Conservation (phyloP, 768 basidiomycete species). For the Lactarius evosmus region DNA sequence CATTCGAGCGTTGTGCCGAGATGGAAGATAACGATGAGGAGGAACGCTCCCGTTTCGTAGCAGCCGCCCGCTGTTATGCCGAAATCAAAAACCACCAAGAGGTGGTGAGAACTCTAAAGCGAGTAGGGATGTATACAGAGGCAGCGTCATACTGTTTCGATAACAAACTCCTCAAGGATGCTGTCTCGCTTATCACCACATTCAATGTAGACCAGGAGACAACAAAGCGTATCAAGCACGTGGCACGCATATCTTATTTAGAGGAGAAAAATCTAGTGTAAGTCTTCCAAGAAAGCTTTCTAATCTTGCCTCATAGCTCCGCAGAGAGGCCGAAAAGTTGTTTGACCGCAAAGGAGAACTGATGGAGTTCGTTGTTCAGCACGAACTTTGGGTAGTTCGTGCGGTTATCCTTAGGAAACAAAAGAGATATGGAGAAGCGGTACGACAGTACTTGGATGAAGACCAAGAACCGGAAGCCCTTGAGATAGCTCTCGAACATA, state of each 20-base stretch:
- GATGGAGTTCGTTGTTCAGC: constrained; percentile 58
- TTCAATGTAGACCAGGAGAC: constrained; percentile 9
- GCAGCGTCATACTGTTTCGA: constrained; percentile 24
- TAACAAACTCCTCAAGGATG: constrained; percentile 15
- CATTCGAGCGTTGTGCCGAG: constrained; percentile 12
- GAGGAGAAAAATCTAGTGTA: constrained; percentile 10
- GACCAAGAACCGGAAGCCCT: constrained; percentile 49
- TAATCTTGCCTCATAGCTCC: not conserved
- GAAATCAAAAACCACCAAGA: constrained; percentile 15
- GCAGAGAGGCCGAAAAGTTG: constrained; percentile 46
- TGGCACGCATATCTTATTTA: constrained; percentile 18
- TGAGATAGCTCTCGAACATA: constrained; percentile 41
- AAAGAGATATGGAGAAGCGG: constrained; percentile 48
- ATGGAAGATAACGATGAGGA: not conserved
- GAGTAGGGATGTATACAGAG: constrained; percentile 14
- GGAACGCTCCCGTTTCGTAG: not conserved
- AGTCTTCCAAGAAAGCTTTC: not conserved
- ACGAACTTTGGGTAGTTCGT: constrained; percentile 49
- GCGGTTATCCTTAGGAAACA: constrained; percentile 44
- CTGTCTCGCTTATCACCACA: constrained; percentile 11
- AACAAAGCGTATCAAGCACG: constrained; percentile 22
- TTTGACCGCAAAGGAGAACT: constrained; percentile 56
- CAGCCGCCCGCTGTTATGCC: constrained; percentile 18
- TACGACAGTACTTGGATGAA: constrained; percentile 48
- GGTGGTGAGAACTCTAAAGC: constrained; percentile 11